phyloP scores from a whole-genome alignment of 768 basidiomycete species.

The Tricholoma furcatifolium region DNA sequence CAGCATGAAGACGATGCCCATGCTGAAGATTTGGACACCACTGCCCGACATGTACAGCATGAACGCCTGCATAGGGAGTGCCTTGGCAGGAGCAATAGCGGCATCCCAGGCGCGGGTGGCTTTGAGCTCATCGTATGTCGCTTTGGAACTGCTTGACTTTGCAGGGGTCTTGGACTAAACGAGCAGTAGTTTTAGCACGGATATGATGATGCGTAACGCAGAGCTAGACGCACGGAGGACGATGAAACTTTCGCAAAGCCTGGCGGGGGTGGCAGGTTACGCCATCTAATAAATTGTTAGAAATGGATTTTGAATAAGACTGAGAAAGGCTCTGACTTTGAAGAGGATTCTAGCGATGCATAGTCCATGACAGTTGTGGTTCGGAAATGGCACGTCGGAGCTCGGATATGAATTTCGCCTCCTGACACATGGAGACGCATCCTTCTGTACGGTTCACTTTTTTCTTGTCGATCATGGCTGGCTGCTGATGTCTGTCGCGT shows the following conservation, averaged over 20 bases:
- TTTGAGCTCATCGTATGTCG: conserved; percentile 66
- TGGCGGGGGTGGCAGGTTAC: conserved; percentile 61
- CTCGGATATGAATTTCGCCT: conserved; percentile 9
- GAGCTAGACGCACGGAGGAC: conserved; percentile 31
- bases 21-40: conserved; percentile 94
- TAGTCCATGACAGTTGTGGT: conserved; percentile 31
- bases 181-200: neutral
- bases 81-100: conserved; percentile 82
- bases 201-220: neutral
- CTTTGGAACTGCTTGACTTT: conserved; percentile 32
- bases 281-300: conserved; percentile 45
- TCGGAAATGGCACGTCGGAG: conserved; percentile 9
- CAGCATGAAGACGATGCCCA: conserved; percentile 95
- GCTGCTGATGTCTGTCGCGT: neutral
- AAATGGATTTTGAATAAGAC: neutral
- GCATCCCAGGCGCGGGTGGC: conserved; percentile 84
- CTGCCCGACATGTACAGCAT: conserved; percentile 99
- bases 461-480: neutral
- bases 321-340: conserved; percentile 26
- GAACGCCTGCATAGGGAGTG: conserved; percentile 94
- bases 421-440: conserved; percentile 20
- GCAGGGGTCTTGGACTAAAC: conserved; percentile 40
- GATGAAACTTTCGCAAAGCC: conserved; percentile 54
- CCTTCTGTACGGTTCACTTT: conserved; percentile 20
- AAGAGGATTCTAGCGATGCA: conserved; percentile 36